These are phyloP conservation scores for Eucalyptus cladocalyx DNA, from an alignment of 345 rosid species.

Conservation along the genomic window DNA sequence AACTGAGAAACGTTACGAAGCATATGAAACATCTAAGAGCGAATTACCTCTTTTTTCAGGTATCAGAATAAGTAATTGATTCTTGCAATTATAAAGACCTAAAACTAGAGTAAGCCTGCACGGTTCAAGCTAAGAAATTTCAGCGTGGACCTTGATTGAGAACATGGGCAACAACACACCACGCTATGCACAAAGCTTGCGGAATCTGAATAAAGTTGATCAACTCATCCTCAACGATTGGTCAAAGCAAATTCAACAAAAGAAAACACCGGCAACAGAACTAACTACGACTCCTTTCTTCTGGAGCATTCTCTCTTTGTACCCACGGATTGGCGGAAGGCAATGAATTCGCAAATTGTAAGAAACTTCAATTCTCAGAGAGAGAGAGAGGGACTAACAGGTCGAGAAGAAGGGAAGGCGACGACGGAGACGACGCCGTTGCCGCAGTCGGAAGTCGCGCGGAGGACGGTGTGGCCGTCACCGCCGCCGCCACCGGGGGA, in stretches of 20 bases:
- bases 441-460: constrained; percentile 39
- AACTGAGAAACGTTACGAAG: background rate
- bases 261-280: background rate
- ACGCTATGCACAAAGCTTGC: background rate
- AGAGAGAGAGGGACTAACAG: constrained; percentile 34
- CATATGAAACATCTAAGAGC: background rate
- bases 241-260: background rate
- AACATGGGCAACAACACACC: background rate
- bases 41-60: background rate
- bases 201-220: background rate
- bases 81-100: background rate
- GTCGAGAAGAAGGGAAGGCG: constrained; percentile 63
- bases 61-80: background rate
- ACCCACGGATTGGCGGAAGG: background rate
- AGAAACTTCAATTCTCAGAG: background rate
- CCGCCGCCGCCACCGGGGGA: constrained; percentile 17
- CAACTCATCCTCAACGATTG: background rate
- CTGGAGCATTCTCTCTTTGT: background rate
- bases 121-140: background rate
- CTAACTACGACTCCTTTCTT: background rate
- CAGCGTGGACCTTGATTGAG: background rate
- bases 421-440: constrained; percentile 80
- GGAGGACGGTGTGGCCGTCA: constrained; percentile 26
- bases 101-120: background rate
- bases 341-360: background rate